These are phyloP conservation scores for Colletotrichum sp. DNA, from an alignment of 2,329 filamentous ascomycete species.

Conservation along the genomic window DNA sequence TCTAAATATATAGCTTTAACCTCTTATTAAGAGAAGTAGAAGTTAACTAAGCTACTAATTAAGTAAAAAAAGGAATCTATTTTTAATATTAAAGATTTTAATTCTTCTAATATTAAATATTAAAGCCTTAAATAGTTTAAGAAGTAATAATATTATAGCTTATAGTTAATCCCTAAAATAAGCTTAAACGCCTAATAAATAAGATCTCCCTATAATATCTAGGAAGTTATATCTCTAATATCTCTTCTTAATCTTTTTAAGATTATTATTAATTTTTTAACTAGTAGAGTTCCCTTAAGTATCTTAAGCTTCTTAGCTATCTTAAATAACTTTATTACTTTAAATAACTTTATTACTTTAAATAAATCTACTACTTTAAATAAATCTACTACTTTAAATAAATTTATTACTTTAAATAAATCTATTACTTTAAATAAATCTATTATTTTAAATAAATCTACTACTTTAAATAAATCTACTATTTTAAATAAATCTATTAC, in stretches of 20 bases:
- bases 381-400: background rate
- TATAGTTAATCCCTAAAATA: background rate
- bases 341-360: background rate
- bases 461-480: background rate
- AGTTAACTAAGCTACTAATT: background rate
- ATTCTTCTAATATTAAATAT: background rate
- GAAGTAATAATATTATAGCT: background rate
- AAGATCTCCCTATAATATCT: background rate
- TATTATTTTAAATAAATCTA: background rate
- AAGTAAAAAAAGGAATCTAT: background rate
- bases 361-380: background rate
- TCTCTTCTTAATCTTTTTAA: background rate
- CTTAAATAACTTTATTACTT: too few species aligned
- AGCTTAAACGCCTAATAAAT: background rate
- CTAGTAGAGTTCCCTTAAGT: background rate
- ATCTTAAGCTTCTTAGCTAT: background rate
- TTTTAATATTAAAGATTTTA: background rate
- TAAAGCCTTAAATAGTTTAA: background rate
- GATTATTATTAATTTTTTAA: background rate
- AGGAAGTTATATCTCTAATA: background rate
- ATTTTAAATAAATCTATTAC: background rate
- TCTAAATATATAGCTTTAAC: background rate
- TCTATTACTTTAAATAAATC: background rate
- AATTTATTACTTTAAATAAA: background rate
- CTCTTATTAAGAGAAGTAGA: background rate